A percentile compares a stretch with the other conserved stretches of the same genome.
These are phyloP conservation scores for Neoascochyta sp. DNA, from an alignment of 2,329 filamentous ascomycete genomes.

Conservation along the genomic window DNA sequence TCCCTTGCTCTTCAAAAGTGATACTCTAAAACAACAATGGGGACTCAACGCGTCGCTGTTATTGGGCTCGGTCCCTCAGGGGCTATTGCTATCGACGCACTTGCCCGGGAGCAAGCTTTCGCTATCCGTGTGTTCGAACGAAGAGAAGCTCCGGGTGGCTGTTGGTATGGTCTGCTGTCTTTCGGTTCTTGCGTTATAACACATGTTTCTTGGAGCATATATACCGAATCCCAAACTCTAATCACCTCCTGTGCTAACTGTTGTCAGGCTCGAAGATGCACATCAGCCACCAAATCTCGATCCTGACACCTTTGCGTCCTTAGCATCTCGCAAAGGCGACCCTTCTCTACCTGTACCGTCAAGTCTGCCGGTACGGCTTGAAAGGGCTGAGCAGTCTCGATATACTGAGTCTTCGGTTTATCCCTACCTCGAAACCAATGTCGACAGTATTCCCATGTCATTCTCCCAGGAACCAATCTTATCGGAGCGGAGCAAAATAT, in stretches of 20 bases:
- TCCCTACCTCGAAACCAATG: slow-evolving; percentile 63
- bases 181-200: too few species aligned
- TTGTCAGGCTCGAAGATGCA: slow-evolving; percentile 22
- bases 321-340: slow-evolving; percentile 21
- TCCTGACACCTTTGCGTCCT: slow-evolving; percentile 14
- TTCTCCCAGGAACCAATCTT: slow-evolving; percentile 58
- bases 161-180: slow-evolving; percentile 60
- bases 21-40: too few species aligned
- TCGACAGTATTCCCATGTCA: slow-evolving; percentile 57
- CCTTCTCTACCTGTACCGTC: slow-evolving; percentile 13
- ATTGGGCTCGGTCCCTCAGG: slow-evolving; percentile 61
- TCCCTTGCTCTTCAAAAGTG: too few species aligned
- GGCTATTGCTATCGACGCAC: slow-evolving; percentile 58
- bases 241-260: slow-evolving; percentile 1
- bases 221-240: not conserved
- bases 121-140: slow-evolving; percentile 60
- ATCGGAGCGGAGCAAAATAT: slow-evolving; percentile 42
- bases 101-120: slow-evolving; percentile 57
- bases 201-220: too few species aligned
- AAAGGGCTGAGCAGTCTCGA: slow-evolving; percentile 13
- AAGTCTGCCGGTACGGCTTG: slow-evolving; percentile 16
- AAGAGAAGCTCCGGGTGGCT: slow-evolving; percentile 57
- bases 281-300: slow-evolving; percentile 18
- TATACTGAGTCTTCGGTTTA: slow-evolving; percentile 46
- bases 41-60: slow-evolving; percentile 50